Evolutionary conservation across 805 yeast genomes (phyloP).

Genomic region (Barnettozyma sp.): DNA sequence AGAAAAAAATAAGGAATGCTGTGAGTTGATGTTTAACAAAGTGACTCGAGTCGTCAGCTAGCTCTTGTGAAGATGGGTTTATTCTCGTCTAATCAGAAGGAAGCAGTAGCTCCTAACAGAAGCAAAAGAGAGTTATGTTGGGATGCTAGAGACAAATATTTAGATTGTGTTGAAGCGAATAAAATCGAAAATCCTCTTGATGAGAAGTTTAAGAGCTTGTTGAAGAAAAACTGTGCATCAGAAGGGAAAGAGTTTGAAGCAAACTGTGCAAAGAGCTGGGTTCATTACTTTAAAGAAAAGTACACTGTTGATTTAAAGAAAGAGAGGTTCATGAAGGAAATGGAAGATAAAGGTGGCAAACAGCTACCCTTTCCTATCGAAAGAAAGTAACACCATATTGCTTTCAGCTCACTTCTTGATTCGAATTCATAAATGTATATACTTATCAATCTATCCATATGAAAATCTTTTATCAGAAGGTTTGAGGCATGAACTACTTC

Average conservation of each 20-base stretch:
- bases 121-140: conserved; percentile 74
- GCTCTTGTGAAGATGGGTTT: no score
- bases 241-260: conserved; percentile 54
- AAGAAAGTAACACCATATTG: conserved; percentile 8
- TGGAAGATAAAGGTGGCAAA: conserved; percentile 58
- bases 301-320: conserved; percentile 70
- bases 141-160: conserved; percentile 79
- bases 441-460: no score
- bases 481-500: no score
- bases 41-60: no score
- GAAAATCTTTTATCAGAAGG: no score
- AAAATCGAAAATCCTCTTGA: conserved; percentile 66
- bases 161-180: conserved; percentile 64
- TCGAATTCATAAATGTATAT: no score
- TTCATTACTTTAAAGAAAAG: conserved; percentile 82
- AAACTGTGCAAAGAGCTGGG: conserved; percentile 88
- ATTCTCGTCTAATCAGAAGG: conserved; percentile 29
- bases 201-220: conserved; percentile 37
- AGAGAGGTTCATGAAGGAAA: conserved; percentile 58
- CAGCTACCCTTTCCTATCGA: conserved; percentile 23
- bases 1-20: no score
- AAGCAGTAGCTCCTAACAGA: conserved; percentile 49
- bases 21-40: no score
- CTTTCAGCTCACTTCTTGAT: no score
- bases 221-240: conserved; percentile 49